A percentile compares a stretch with the other conserved stretches of the same genome.
Conservation (phyloP, 2,329 filamentous ascomycete genomes). For the Calonectria montana region DNA sequence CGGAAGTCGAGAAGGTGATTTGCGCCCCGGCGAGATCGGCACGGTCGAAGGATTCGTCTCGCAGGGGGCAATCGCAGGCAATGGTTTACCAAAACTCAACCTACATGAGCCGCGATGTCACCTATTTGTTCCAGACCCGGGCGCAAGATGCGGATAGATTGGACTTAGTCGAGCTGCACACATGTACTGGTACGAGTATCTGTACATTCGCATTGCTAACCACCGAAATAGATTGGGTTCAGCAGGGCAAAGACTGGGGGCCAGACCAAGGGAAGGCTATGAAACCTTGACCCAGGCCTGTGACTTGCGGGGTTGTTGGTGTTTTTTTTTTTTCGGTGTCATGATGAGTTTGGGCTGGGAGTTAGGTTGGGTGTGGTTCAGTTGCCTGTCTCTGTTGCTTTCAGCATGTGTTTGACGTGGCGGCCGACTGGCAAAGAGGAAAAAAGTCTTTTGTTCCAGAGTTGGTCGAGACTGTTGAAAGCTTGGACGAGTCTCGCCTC, state of each 20-base stretch:
- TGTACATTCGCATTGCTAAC: slow-evolving; percentile 1
- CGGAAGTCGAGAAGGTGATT: slow-evolving; percentile 19
- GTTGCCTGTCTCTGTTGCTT: slow-evolving; percentile 10
- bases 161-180: not conserved
- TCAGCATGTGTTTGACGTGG: slow-evolving; percentile 35
- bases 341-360: slow-evolving; percentile 9
- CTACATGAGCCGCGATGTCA: slow-evolving; percentile 18
- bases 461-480: slow-evolving; percentile 19
- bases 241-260: not conserved
- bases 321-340: not conserved
- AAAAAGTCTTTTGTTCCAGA: not conserved
- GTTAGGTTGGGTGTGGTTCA: not conserved
- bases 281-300: slow-evolving; percentile 14
- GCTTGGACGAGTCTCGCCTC: not conserved
- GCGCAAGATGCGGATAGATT: slow-evolving; percentile 15
- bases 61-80: slow-evolving; percentile 6
- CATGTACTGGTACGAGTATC: not conserved
- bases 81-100: slow-evolving; percentile 21
- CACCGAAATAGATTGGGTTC: slow-evolving; percentile 18
- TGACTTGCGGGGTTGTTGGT: slow-evolving; percentile 19
- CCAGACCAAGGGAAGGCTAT: slow-evolving; percentile 16
- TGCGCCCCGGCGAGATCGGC: slow-evolving; percentile 34
- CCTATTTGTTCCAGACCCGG: slow-evolving; percentile 21
- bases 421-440: not conserved
- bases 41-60: slow-evolving; percentile 30